Conservation (phyloP, 2,329 filamentous ascomycete genomes). For the Simplicillium sp. region DNA sequence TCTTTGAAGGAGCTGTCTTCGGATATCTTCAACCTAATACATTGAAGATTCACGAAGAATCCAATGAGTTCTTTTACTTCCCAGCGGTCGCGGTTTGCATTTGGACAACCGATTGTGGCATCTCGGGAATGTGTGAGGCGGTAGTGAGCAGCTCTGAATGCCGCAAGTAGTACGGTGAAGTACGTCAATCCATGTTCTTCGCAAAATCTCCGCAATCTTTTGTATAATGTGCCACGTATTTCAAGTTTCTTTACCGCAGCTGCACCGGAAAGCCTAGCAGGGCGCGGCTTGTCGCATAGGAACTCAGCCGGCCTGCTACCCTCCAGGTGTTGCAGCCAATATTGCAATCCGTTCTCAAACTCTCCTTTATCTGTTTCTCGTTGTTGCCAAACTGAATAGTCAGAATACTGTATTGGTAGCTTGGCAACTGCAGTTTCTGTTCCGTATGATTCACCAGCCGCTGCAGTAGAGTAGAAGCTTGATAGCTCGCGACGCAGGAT, state of each 20-base stretch:
- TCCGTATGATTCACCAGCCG: constrained; percentile 2
- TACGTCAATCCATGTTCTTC: constrained; percentile 2
- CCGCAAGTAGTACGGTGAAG: constrained; percentile 5
- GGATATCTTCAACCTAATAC: constrained; percentile 6
- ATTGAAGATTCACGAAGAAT: constrained; percentile 12
- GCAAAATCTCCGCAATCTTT: constrained; percentile 7
- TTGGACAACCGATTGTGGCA: constrained; percentile 7
- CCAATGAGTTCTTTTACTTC: constrained; percentile 8
- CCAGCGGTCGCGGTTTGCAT: constrained; percentile 7
- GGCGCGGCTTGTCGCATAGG: not conserved
- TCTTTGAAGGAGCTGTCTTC: constrained; percentile 5
- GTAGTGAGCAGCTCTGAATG: constrained; percentile 9
- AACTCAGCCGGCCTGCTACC: constrained; percentile 1
- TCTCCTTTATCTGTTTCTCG: not conserved
- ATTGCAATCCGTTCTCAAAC: constrained; percentile 5
- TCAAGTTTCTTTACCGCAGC: not conserved
- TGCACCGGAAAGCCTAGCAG: not conserved
- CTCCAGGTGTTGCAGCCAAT: constrained; percentile 6
- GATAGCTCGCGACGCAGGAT: constrained; percentile 12
- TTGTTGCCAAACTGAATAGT: constrained; percentile 8
- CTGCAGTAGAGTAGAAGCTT: constrained; percentile 10
- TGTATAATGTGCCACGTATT: constrained; percentile 1
- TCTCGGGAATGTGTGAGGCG: constrained; percentile 8
- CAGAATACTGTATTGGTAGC: constrained; percentile 7
- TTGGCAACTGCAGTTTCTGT: constrained; percentile 1